phyloP scores from a whole-genome alignment of 1,284 basidiomycete species.

The Waitea zeae region DNA sequence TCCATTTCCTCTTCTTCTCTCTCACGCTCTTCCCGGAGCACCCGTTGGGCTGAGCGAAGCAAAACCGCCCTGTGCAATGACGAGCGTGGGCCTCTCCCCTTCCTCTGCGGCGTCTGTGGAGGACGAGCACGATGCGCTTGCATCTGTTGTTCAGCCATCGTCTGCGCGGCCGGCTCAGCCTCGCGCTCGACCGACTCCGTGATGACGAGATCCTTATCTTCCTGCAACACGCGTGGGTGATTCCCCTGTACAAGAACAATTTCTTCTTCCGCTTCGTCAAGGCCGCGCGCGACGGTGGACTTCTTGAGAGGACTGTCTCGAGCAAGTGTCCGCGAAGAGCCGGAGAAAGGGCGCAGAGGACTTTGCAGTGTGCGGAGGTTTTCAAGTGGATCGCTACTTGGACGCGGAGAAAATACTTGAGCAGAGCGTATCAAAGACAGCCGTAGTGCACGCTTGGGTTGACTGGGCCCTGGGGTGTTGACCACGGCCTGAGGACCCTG shows the following conservation, averaged over 20 bases:
- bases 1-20: conserved; percentile 21
- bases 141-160: conserved; percentile 1
- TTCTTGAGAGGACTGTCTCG: too few relatives aligned
- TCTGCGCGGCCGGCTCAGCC: conserved; percentile 2
- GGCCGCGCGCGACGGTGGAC: too few relatives aligned
- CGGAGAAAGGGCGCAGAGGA: too few relatives aligned
- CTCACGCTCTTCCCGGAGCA: conserved; percentile 19
- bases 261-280: conserved; percentile 27
- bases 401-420: too few relatives aligned
- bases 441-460: too few relatives aligned
- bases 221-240: conserved; percentile 46
- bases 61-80: conserved; percentile 52
- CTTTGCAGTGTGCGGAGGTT: too few relatives aligned
- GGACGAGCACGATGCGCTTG: conserved; percentile 1
- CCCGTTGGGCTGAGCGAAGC: conserved; percentile 46
- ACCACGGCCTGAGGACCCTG: too few relatives aligned
- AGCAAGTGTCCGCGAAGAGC: too few relatives aligned
- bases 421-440: too few relatives aligned
- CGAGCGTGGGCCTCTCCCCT: conserved; percentile 20
- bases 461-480: too few relatives aligned
- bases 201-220: conserved; percentile 53
- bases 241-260: conserved; percentile 51
- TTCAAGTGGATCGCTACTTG: too few relatives aligned
- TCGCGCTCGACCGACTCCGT: conserved; percentile 36
- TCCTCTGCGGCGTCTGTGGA: conserved; percentile 11